These are phyloP conservation scores for Colletotrichum spaethianum DNA, from an alignment of 2,329 filamentous ascomycete species.

Conservation along the genomic window DNA sequence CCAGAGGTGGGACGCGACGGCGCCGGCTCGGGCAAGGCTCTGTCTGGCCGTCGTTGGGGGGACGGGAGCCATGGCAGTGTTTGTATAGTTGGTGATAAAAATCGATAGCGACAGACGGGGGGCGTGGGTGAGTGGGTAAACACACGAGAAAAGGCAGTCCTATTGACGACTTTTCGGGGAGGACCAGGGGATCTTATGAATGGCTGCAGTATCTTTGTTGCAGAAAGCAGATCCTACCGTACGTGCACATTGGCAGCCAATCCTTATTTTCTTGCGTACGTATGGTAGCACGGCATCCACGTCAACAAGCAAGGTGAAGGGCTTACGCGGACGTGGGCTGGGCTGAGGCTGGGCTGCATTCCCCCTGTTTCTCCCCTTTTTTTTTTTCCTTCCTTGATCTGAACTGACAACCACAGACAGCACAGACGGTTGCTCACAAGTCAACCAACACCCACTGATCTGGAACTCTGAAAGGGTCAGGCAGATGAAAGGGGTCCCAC, in stretches of 20 bases:
- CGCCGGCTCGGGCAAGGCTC: conserved; percentile 29
- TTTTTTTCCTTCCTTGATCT: conserved; percentile 10
- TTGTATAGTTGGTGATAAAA: neutral
- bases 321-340: conserved; percentile 38
- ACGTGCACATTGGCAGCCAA: neutral
- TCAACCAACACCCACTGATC: neutral
- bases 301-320: conserved; percentile 34
- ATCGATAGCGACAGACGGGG: conserved; percentile 24
- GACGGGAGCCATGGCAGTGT: conserved; percentile 37
- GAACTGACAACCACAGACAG: conserved; percentile 15
- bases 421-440: conserved; percentile 17
- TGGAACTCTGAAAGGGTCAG: conserved; percentile 9
- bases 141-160: conserved; percentile 5
- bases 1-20: conserved; percentile 16
- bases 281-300: neutral
- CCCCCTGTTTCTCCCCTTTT: conserved; percentile 16
- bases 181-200: neutral
- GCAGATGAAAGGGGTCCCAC: conserved; percentile 29
- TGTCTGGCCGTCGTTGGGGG: conserved; percentile 32
- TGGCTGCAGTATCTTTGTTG: neutral
- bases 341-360: conserved; percentile 40
- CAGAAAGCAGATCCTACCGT: neutral
- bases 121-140: neutral
- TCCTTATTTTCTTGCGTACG: conserved; percentile 34
- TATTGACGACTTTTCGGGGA: neutral